Base-by-base conservation (phyloP, 2,329 filamentous ascomycete species). In the Truncatella angustata region DNA sequence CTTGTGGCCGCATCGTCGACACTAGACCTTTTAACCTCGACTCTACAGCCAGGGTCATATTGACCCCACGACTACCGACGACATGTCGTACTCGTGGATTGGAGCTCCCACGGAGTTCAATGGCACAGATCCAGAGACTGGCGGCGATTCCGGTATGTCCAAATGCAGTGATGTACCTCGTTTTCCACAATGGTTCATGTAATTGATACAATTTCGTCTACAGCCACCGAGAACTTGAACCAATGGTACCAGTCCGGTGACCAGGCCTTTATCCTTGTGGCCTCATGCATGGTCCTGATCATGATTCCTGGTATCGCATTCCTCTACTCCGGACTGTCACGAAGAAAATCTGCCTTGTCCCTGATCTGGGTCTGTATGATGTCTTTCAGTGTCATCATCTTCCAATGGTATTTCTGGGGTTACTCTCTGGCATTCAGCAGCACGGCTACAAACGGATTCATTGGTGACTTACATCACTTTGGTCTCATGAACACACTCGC, bases 331-430 rank as follows among this genome's bases (percentile, higher is more conserved):
- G 94, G 94, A 60, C 87, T 97, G 60, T 93, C 94, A n/a, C 88
- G 94, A 60, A 85, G 94, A 79, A 99, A 99, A 78, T 97, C 94
- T 4, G 94, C 94, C 26, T 82, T 99, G 39, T 96, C 91, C 58
- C 88, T 97, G 79, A 94, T 99, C 66, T 97, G 92, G 91, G 91
- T 93, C 12, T 91, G 88, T 74, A 95, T 99, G 90, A 93, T 88
- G 70, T 94, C 91, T 43, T 88, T 88, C 68, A 92, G 90, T 44
- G 86, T 97, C 67, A 81, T 97, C 69, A 88, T 90, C 52, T 97
- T 99, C 77, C 94, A 99, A 76, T 99, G 94, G 94, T 97, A 97
- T 67, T 97, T 99, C 72, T 97, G 94, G 93, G 94, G 94, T 34
- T 99, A 96, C 73, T 96, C 93, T 12, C 79, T 99, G 56, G 92